Percentiles rank a stretch among this genome's conserved stretches.
These are phyloP conservation scores for Microdochium nivale DNA, from an alignment of 2,329 filamentous ascomycete genomes.

Conservation along the genomic window DNA sequence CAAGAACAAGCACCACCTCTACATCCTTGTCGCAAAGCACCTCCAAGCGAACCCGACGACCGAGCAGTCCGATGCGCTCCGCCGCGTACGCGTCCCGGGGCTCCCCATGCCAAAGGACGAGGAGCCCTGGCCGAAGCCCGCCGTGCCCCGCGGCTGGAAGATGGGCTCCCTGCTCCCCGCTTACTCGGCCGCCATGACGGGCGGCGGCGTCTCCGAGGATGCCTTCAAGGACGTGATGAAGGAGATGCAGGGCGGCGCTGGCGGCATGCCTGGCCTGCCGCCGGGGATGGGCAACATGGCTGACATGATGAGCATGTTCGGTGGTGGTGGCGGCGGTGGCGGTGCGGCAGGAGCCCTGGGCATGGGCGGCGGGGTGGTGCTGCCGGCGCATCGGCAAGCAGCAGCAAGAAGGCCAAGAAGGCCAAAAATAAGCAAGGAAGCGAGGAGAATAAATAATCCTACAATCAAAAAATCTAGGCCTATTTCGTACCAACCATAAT, in stretches of 20 bases:
- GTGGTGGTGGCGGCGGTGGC: slow-evolving; percentile 17
- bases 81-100: slow-evolving; percentile 62
- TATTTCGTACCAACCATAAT: no score
- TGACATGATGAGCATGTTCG: slow-evolving; percentile 12
- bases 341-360: slow-evolving; percentile 6
- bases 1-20: slow-evolving; percentile 79
- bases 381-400: slow-evolving; percentile 9
- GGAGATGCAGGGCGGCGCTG: slow-evolving; percentile 54
- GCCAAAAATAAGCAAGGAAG: slow-evolving; percentile 10
- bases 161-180: slow-evolving; percentile 76
- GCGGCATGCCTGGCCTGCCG: slow-evolving; percentile 11
- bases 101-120: slow-evolving; percentile 53
- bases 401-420: slow-evolving; percentile 3
- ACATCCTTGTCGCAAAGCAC: slow-evolving; percentile 69
- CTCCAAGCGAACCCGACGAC: slow-evolving; percentile 72
- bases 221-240: slow-evolving; percentile 95
- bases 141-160: slow-evolving; percentile 84
- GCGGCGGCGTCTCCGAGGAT: slow-evolving; percentile 90
- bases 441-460: slow-evolving; percentile 17
- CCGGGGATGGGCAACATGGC: slow-evolving; percentile 7
- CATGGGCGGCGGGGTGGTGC: slow-evolving; percentile 15
- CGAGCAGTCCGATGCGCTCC: slow-evolving; percentile 56
- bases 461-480: neutral
- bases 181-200: slow-evolving; percentile 81
- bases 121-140: slow-evolving; percentile 62